Percentiles rank a stretch among this genome's conserved stretches.
Evolutionary conservation across 805 yeast genomes (phyloP).

Genomic region (Grigorovia humatica): DNA sequence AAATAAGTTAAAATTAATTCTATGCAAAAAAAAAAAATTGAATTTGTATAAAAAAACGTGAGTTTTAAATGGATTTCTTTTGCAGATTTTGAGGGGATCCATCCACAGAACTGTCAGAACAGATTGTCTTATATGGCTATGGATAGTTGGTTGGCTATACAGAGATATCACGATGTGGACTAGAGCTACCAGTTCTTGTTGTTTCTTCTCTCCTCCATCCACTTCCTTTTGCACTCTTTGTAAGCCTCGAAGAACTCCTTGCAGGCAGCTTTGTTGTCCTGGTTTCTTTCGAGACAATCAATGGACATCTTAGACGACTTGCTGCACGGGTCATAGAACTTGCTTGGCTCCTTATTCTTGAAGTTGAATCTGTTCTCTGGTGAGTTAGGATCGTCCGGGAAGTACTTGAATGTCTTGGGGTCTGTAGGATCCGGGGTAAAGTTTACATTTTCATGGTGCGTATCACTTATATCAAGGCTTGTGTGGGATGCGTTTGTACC

Average conservation of each 20-base stretch:
- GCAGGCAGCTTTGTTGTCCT: constrained; percentile 58
- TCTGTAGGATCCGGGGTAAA: constrained; percentile 7
- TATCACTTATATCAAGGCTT: constrained; percentile 79
- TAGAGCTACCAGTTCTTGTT: constrained; percentile 11
- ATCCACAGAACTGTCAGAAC: no score
- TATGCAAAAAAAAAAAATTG: no score
- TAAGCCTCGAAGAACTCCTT: constrained; percentile 85
- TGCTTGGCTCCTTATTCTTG: constrained; percentile 65
- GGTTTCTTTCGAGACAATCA: constrained; percentile 69
- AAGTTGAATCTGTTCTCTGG: constrained; percentile 59
- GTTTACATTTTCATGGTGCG: constrained; percentile 24
- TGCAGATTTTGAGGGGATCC: no score
- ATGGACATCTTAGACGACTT: constrained; percentile 83
- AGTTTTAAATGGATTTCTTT: no score
- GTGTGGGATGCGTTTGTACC: constrained; percentile 41
- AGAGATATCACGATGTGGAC: no score
- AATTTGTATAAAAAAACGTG: no score
- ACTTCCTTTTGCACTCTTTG: constrained; percentile 77
- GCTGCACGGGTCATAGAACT: constrained; percentile 87
- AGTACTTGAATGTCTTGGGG: constrained; percentile 19
- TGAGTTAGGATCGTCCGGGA: constrained; percentile 82
- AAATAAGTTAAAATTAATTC: no score
- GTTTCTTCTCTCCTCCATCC: constrained; percentile 40
- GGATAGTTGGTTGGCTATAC: no score
- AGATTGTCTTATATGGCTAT: no score